Evolutionary conservation across 176 grass and related monocot species (phyloP), one percentile per base, ranked within the genome.

Genomic region (Saccharum officinarum): DNA sequence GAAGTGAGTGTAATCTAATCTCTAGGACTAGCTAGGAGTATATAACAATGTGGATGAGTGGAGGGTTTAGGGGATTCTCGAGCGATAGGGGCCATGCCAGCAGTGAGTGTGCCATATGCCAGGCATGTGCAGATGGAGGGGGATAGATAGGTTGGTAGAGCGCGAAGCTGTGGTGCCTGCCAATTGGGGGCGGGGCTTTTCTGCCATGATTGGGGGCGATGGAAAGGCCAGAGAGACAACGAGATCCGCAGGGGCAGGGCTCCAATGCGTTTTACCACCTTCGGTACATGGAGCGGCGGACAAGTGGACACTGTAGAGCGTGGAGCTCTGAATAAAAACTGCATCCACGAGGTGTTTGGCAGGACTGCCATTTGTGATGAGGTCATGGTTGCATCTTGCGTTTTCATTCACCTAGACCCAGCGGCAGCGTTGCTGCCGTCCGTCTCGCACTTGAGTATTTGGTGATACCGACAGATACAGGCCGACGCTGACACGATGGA

Each of bases 131-230:
- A 54, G 31, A 80, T 68, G 30, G 22, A 2, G 0, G 34, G n/a
- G 34, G 34, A 36, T 36, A 36, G 70, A 74, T 62, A 79, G 89
- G 80, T 91, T 87, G 80, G 84, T 87, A 80, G 80, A 45, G 84
- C 41, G 66, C 38, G 83, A 79, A 60, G 67, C 39, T 73, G 73
- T 13, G 80, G 68, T 39, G 69, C n/a, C 70, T 16, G 42, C 45
- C 67, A 67, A 87, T 78, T 90, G 55, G 83, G 42, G 55, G 26
- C 39, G 20, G 82, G 31, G 63, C 75, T 87, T 84, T 73, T 34
- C 60, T 83, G 69, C 68, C 69, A 90, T 90, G 61, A 91, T 84
- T 91, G 80, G 31, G 33, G 68, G n/a, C 30, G 18, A 74, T 77
- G 54, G 57, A 67, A 83, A 78, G 40, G 41, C 17, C 31, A 25